phyloP scores from a whole-genome alignment of 345 rosid genomes.

The Salix caprea region DNA sequence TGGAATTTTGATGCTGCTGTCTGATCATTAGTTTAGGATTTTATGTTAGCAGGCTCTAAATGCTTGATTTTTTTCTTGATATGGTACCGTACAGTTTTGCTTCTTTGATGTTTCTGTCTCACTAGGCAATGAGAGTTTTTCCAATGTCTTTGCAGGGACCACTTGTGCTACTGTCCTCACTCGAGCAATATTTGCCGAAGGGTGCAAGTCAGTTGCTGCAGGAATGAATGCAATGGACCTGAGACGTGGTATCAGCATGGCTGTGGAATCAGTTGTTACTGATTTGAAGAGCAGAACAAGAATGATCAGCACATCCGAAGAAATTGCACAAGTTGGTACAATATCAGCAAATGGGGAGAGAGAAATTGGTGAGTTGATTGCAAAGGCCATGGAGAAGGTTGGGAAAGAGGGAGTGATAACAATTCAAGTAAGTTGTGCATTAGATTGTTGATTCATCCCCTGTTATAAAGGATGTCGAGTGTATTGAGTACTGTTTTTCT shows the following conservation, averaged over 20 bases:
- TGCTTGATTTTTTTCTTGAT: neutral
- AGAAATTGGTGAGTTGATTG: constrained; percentile 94
- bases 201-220: constrained; percentile 97
- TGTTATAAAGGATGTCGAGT: neutral
- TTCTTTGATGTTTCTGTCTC: neutral
- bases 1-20: neutral
- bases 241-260: constrained; percentile 87
- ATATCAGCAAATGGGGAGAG: constrained; percentile 97
- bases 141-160: constrained; percentile 49
- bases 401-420: constrained; percentile 99
- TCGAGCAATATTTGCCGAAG: constrained; percentile 76
- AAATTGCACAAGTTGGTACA: constrained; percentile 98
- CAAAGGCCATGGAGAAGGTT: constrained; percentile 99
- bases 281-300: constrained; percentile 85
- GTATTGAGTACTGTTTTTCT: neutral
- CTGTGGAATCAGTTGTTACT: constrained; percentile 85
- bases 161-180: constrained; percentile 98
- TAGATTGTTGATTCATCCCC: neutral
- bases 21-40: neutral
- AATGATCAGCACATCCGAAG: constrained; percentile 98
- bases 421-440: constrained; percentile 55
- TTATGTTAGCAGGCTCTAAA: neutral
- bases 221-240: constrained; percentile 96
- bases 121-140: neutral
- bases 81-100: neutral